Evolutionary conservation across 2,329 filamentous ascomycete genomes (phyloP), one percentile per base, ranked within the genome.

Genomic region (Ilyonectria sp.): DNA sequence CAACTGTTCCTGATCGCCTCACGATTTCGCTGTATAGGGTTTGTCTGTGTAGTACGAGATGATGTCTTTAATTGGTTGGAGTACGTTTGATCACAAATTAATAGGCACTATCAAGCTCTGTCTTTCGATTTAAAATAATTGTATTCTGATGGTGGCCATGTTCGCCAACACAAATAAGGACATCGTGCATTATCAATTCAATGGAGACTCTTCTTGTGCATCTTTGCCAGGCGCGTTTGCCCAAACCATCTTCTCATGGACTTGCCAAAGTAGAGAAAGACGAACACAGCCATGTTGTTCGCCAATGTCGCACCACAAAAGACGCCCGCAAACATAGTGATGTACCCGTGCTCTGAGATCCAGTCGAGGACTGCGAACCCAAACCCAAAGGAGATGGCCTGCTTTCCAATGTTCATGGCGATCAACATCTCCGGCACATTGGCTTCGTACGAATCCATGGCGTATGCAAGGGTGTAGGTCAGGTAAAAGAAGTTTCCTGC

Each of bases 391-490:
- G 46, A 49, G 46, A 49, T 49, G 6, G 46, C 46, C 21, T 49
- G 46, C 11, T 49, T 49, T 26, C 46, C 46, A 49, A 49, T 26
- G 21, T 49, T 49, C 46, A 49, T 49, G 6, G 46, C 46, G 21
- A 49, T 49, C 9, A 49, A 49, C 46, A 49, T 49, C 21, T 49
- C 46, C 11, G 46, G 46, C 11, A 49, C n/a, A 26, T 49, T 49
- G 6, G 46, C 46, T 11, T 49, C 23, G 21, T 49, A 49, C 3
- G 46, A 49, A n/a, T 49, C 46, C 46, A 49, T 49, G 13, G 46
- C 21, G 11, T 49, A 49, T 4, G 46, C 46, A 13, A 49, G 46
- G 4, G 46, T 49, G 21, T 49, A 49, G 11, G 46, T 49, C 21
- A 49, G 23, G 15, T 49, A 49, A 15, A 49, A 49, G 46, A 49